Evolutionary conservation across 2,329 filamentous ascomycete genomes (phyloP).

Genomic region (Coniochaeta hoffmannii): DNA sequence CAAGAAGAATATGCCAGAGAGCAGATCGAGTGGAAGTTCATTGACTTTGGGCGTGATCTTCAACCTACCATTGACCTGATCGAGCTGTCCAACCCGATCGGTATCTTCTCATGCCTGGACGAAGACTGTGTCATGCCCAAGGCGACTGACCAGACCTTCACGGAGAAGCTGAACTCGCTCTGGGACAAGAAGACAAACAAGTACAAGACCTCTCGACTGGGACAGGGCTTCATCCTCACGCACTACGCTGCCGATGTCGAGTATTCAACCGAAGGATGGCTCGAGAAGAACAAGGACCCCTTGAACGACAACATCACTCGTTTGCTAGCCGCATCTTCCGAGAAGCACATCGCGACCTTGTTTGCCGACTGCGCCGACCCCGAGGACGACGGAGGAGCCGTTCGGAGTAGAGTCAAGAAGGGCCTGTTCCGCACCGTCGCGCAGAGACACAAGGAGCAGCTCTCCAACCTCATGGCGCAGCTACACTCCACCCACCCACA

Average conservation of each 20-base stretch:
- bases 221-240: slow-evolving; percentile 89
- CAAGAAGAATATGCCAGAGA: slow-evolving; percentile 97
- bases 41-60: slow-evolving; percentile 94
- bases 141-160: slow-evolving; percentile 93
- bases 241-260: slow-evolving; percentile 98
- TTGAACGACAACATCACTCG: slow-evolving; percentile 95
- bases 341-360: slow-evolving; percentile 75
- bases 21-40: slow-evolving; percentile 99
- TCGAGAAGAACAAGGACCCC: slow-evolving; percentile 99
- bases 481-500: slow-evolving; percentile 95
- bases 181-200: slow-evolving; percentile 97
- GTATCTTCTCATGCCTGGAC: slow-evolving; percentile 96
- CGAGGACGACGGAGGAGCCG: slow-evolving; percentile 64
- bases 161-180: slow-evolving; percentile 90
- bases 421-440: slow-evolving; percentile 95
- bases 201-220: slow-evolving; percentile 80
- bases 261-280: slow-evolving; percentile 89
- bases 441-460: slow-evolving; percentile 93
- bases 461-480: slow-evolving; percentile 93
- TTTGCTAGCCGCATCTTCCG: slow-evolving; percentile 71
- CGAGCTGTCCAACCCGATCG: slow-evolving; percentile 91
- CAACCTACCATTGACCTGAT: slow-evolving; percentile 98
- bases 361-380: slow-evolving; percentile 83
- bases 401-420: slow-evolving; percentile 83
- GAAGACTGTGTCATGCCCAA: slow-evolving; percentile 99